Conservation (phyloP, 768 basidiomycete species). For the Kwoniella sp. region DNA sequence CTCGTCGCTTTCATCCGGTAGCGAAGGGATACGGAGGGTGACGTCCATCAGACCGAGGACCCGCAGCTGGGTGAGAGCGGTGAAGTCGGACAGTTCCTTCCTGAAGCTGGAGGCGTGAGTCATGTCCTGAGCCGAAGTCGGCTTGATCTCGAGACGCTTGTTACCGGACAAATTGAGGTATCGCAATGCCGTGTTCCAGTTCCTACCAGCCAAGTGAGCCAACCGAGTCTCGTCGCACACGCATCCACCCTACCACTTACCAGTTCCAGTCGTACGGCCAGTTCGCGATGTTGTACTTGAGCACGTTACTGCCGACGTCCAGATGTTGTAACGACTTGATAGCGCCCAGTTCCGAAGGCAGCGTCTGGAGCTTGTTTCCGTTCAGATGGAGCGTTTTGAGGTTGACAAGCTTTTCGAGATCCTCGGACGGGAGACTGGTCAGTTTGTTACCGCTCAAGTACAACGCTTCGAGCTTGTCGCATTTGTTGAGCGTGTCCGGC, state of each 20-base stretch:
- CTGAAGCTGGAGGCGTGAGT: conserved; percentile 45
- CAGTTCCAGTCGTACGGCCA: conserved; percentile 99
- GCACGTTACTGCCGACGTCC: conserved; percentile 86
- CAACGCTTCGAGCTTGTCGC: conserved; percentile 68
- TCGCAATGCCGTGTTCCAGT: conserved; percentile 85
- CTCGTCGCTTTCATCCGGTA: conserved; percentile 64
- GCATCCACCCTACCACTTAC: conserved; percentile 53
- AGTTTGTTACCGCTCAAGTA: conserved; percentile 95
- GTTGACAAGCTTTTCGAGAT: conserved; percentile 65
- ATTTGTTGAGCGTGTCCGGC: conserved; percentile 65
- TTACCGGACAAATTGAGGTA: conserved; percentile 98
- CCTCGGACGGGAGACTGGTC: conserved; percentile 81
- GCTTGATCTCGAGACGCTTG: conserved; percentile 91
- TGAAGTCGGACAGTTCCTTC: conserved; percentile 71
- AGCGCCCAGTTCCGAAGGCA: conserved; percentile 85
- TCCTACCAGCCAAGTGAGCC: conserved; percentile 58
- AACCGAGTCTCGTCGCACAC: background rate
- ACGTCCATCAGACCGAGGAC: conserved; percentile 98
- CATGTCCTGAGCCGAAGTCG: conserved; percentile 56
- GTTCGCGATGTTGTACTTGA: conserved; percentile 97
- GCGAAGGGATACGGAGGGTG: conserved; percentile 58
- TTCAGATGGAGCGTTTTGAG: conserved; percentile 79
- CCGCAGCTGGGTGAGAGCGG: conserved; percentile 73
- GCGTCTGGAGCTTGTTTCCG: conserved; percentile 84
- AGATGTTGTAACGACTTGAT: conserved; percentile 71